Percentiles rank a stretch among this genome's conserved stretches.
phyloP scores from a whole-genome alignment of 805 yeast species.

The Suhomyces kilbournensis region DNA sequence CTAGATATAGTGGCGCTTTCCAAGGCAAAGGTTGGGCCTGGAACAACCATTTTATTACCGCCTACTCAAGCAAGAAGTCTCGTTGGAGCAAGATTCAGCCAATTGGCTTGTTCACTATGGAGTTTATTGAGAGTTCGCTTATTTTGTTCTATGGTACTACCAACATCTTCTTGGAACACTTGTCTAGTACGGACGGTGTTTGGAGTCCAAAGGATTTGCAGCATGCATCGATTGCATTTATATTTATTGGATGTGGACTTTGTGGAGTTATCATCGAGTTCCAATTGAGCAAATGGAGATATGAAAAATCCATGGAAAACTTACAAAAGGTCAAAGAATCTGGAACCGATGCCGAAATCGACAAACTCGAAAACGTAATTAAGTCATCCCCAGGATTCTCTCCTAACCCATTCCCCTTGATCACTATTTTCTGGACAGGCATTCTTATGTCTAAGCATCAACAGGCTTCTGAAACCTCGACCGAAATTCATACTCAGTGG shows the following conservation, averaged over 20 bases:
- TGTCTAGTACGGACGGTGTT: constrained; percentile 61
- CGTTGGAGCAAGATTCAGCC: constrained; percentile 41
- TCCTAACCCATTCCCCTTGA: constrained; percentile 91
- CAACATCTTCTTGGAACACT: constrained; percentile 86
- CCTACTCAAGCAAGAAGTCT: constrained; percentile 11
- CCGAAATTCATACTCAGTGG: constrained; percentile 88
- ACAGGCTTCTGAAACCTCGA: constrained; percentile 76
- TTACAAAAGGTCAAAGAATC: constrained; percentile 6
- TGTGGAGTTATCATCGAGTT: constrained; percentile 84
- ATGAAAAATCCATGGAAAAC: constrained; percentile 31
- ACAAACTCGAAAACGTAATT: neutral
- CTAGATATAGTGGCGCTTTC: constrained; percentile 85
- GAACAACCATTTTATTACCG: constrained; percentile 48
- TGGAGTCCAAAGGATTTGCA: constrained; percentile 92
- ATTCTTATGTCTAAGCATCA: constrained; percentile 91
- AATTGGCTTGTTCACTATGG: constrained; percentile 66
- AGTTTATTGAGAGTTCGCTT: constrained; percentile 72
- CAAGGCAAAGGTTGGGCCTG: constrained; percentile 82
- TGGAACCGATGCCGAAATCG: constrained; percentile 7
- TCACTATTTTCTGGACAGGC: constrained; percentile 96
- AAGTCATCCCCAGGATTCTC: constrained; percentile 69
- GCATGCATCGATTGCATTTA: constrained; percentile 86
- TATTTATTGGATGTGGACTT: constrained; percentile 87
- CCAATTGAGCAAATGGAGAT: constrained; percentile 62
- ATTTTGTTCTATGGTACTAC: constrained; percentile 88